Evolutionary conservation across 2,329 filamentous ascomycete genomes (phyloP).

Genomic region (Colletotrichum gloeosporioides): DNA sequence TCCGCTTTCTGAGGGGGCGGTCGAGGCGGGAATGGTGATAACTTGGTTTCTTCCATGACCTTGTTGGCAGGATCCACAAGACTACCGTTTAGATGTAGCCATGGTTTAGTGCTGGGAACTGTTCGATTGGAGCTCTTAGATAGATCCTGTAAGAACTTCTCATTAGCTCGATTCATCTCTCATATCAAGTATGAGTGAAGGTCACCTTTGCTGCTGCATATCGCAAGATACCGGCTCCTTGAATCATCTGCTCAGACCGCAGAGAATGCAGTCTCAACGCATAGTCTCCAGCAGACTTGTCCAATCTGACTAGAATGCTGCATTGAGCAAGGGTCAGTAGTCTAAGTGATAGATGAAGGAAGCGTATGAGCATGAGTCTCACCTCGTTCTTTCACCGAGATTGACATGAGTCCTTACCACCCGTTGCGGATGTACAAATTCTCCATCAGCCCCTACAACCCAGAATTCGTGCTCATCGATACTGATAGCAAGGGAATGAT

Average conservation of each 20-base stretch:
- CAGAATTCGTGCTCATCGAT: slow-evolving; percentile 59
- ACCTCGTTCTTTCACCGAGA: slow-evolving; percentile 3
- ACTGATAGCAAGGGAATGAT: slow-evolving; percentile 32
- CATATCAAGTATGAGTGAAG: no score
- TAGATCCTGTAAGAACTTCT: not conserved
- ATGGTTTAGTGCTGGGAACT: not conserved
- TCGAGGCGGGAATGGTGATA: not conserved
- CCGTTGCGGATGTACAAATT: slow-evolving; percentile 57
- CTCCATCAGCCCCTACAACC: slow-evolving; percentile 58
- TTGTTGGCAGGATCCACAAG: not conserved
- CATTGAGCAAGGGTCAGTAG: accelerated
- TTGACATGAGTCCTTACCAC: slow-evolving; percentile 2
- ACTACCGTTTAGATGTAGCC: slow-evolving; percentile 6
- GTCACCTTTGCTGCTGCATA: not conserved
- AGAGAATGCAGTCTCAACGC: not conserved
- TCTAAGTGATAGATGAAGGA: no score
- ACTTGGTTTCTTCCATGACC: not conserved
- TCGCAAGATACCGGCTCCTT: not conserved
- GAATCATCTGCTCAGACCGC: not conserved
- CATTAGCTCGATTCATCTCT: not conserved
- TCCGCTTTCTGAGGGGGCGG: not conserved
- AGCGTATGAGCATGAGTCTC: not conserved
- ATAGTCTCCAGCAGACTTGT: not conserved
- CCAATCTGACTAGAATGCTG: slow-evolving; percentile 1
- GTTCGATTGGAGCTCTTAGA: not conserved